Conservation (phyloP, 306 rosid genomes). For the Lablab purpureus region DNA sequence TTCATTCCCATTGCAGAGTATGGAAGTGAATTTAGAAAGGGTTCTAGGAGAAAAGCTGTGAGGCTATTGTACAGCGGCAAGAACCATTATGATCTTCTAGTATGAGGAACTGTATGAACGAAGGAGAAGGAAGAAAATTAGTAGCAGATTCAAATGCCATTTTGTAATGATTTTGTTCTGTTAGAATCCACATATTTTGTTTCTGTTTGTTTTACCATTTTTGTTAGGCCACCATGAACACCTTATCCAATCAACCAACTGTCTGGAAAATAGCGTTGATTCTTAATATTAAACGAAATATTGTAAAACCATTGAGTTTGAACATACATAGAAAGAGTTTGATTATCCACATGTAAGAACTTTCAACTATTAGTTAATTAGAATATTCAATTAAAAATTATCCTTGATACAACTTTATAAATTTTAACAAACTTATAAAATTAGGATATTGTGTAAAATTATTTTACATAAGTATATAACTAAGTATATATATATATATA, state of each 20-base stretch:
- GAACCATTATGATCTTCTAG: slow-evolving; percentile 94
- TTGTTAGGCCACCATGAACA: neutral
- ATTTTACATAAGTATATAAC: too few species aligned
- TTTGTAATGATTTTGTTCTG: neutral
- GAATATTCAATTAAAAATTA: too few species aligned
- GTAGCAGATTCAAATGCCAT: slow-evolving; percentile 25
- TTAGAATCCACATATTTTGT: neutral
- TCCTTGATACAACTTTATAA: too few species aligned
- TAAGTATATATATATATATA: too few species aligned
- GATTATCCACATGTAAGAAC: too few species aligned
- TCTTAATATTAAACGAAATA: neutral
- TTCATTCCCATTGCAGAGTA: slow-evolving; percentile 92
- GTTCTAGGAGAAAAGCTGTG: slow-evolving; percentile 67
- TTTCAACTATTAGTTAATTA: too few species aligned
- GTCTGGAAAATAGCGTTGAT: too few species aligned
- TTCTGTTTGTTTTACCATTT: neutral
- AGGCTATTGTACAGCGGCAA: slow-evolving; percentile 81
- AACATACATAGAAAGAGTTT: neutral
- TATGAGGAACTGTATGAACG: slow-evolving; percentile 49
- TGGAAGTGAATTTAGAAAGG: slow-evolving; percentile 79
- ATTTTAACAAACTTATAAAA: too few species aligned
- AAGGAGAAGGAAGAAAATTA: neutral
- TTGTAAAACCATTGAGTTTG: neutral
- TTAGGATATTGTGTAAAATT: too few species aligned
- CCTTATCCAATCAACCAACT: too few species aligned